Percentiles rank a stretch among this genome's conserved stretches.
These are phyloP conservation scores for Solanum hybrid DNA, from an alignment of 305 asterid species.

Conservation along the genomic window DNA sequence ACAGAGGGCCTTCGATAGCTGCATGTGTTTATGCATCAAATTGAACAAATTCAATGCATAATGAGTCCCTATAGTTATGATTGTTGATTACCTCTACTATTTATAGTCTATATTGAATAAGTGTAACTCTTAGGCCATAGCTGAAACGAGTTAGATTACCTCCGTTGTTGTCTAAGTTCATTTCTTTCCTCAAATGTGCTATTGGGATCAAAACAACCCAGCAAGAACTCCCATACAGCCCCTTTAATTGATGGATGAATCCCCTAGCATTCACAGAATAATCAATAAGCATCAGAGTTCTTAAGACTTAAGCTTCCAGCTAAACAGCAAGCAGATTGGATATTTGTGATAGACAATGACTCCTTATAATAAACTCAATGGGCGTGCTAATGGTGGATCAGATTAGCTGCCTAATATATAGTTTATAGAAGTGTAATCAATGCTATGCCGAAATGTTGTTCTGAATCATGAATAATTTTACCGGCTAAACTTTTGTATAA, in stretches of 20 bases:
- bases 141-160: slow-evolving; percentile 36
- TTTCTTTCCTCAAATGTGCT: slow-evolving; percentile 67
- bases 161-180: slow-evolving; percentile 52
- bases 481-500: background rate
- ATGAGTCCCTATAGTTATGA: background rate
- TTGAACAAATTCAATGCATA: background rate
- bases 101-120: background rate
- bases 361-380: background rate
- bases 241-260: slow-evolving; percentile 90
- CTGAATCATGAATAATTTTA: background rate
- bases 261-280: slow-evolving; percentile 42
- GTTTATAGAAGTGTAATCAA: background rate
- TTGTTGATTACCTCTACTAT: background rate
- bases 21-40: background rate
- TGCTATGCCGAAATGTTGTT: background rate
- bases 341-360: background rate
- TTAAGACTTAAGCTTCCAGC: background rate
- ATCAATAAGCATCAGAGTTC: background rate
- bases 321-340: slow-evolving; percentile 7
- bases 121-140: background rate
- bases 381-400: background rate
- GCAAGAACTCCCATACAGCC: slow-evolving; percentile 88
- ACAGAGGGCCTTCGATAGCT: background rate
- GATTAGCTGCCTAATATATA: background rate
- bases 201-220: slow-evolving; percentile 89